These are phyloP conservation scores for Calonectria fujianensis DNA, from an alignment of 2,329 filamentous ascomycete genomes.

Conservation along the genomic window DNA sequence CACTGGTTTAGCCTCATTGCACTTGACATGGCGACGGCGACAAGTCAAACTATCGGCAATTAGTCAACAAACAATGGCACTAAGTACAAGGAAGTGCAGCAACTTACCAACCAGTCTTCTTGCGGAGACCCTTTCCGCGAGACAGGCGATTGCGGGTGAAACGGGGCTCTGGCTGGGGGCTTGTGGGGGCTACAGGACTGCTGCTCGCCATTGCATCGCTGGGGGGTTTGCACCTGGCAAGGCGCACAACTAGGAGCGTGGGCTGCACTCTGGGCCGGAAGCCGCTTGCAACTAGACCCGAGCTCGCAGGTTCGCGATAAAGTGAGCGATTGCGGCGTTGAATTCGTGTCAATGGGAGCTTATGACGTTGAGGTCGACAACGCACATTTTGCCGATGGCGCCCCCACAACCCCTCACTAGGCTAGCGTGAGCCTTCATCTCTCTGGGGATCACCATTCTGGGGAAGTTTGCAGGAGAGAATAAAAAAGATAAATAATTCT, in stretches of 20 bases:
- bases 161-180: slow-evolving; percentile 28
- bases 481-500: no score
- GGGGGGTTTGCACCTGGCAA: not conserved
- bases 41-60: slow-evolving; percentile 31
- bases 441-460: slow-evolving; percentile 1
- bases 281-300: not conserved
- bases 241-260: not conserved
- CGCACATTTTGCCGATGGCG: not conserved
- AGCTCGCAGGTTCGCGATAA: not conserved
- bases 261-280: not conserved
- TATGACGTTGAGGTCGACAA: slow-evolving; percentile 1
- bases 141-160: slow-evolving; percentile 38
- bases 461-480: not conserved
- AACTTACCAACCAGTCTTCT: slow-evolving; percentile 42
- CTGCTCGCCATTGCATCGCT: slow-evolving; percentile 10
- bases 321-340: not conserved
- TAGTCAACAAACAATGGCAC: not conserved
- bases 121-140: slow-evolving; percentile 44
- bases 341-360: slow-evolving; percentile 5
- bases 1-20: slow-evolving; percentile 38
- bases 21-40: slow-evolving; percentile 42
- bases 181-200: slow-evolving; percentile 18
- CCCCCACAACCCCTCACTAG: slow-evolving; percentile 17
- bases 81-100: no score
- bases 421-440: slow-evolving; percentile 18